Conservation (phyloP, 257 asterid species). For the Gentiana straminea region DNA sequence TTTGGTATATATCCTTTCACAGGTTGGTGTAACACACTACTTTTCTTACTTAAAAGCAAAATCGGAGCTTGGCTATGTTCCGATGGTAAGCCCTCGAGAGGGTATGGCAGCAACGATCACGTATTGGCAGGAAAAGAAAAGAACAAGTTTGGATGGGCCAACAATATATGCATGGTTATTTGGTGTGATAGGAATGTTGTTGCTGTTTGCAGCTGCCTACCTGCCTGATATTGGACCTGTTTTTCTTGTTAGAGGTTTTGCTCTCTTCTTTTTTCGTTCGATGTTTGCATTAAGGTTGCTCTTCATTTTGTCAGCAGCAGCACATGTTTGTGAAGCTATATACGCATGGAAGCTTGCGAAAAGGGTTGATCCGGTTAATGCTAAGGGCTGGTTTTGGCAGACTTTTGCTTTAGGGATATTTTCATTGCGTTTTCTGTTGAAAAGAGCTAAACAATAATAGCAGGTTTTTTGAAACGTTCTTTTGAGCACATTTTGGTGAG, state of each 20-base stretch:
- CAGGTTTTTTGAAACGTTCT: not conserved
- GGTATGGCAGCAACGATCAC: constrained; percentile 77
- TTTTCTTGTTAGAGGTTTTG: constrained; percentile 34
- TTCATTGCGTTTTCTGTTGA: constrained; percentile 61
- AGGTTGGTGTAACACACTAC: constrained; percentile 95
- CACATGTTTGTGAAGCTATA: constrained; percentile 63
- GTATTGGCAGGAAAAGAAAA: constrained; percentile 70
- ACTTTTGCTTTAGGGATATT: constrained; percentile 61
- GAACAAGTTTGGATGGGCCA: constrained; percentile 67
- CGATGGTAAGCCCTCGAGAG: constrained; percentile 58
- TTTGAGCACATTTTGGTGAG: too few relatives aligned
- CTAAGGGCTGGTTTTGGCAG: constrained; percentile 91
- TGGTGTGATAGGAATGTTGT: constrained; percentile 43
- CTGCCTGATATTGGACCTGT: constrained; percentile 67
- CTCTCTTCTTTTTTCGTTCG: constrained; percentile 54
- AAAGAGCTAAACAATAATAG: constrained; percentile 29
- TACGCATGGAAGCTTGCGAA: constrained; percentile 88
- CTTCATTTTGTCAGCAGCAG: constrained; percentile 30
- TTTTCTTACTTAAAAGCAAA: constrained; percentile 81
- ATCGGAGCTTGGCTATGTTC: constrained; percentile 80
- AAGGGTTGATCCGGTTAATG: constrained; percentile 71
- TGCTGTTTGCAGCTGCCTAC: constrained; percentile 59
- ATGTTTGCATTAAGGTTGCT: constrained; percentile 21
- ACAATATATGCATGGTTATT: constrained; percentile 48
- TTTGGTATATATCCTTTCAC: constrained; percentile 18